Evolutionary conservation across 2,329 filamentous ascomycete genomes (phyloP).

Genomic region (Reticulascus tulasneorum): DNA sequence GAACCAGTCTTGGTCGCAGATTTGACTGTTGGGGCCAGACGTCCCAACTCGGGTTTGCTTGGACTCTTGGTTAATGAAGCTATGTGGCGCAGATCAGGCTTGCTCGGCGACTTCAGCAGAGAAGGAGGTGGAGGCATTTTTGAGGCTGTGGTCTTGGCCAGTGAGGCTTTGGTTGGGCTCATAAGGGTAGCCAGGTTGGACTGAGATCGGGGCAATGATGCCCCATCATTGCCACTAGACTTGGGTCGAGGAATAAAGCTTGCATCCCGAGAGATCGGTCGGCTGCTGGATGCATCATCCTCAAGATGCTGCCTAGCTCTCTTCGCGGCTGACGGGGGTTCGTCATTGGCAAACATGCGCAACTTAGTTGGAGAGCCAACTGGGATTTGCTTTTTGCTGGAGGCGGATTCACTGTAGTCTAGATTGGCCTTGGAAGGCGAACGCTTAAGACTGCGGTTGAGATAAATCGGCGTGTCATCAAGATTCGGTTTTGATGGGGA

Average conservation of each 20-base stretch:
- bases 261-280: constrained; percentile 53
- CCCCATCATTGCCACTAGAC: constrained; percentile 34
- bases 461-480: constrained; percentile 31
- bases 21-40: constrained; percentile 31
- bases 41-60: constrained; percentile 41
- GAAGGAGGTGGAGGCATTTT: constrained; percentile 51
- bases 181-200: constrained; percentile 55
- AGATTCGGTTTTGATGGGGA: constrained; percentile 28
- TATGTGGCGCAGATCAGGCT: constrained; percentile 8
- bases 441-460: constrained; percentile 34
- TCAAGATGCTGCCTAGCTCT: constrained; percentile 63
- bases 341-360: constrained; percentile 19
- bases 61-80: constrained; percentile 41
- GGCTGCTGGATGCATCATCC: constrained; percentile 66
- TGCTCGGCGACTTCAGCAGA: constrained; percentile 15
- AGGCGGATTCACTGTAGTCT: constrained; percentile 51
- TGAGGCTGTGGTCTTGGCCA: constrained; percentile 55
- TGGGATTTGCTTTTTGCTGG: constrained; percentile 23
- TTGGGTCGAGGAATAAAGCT: constrained; percentile 48
- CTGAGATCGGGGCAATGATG: constrained; percentile 35
- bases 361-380: constrained; percentile 4
- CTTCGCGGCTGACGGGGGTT: constrained; percentile 52
- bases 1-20: constrained; percentile 45
- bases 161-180: constrained; percentile 75
- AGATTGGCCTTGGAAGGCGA: constrained; percentile 58